Percentiles rank a stretch among this genome's conserved stretches.
These are phyloP conservation scores for Scalesia atractyloides DNA, from an alignment of 129 eudicot genomes.

Conservation along the genomic window DNA sequence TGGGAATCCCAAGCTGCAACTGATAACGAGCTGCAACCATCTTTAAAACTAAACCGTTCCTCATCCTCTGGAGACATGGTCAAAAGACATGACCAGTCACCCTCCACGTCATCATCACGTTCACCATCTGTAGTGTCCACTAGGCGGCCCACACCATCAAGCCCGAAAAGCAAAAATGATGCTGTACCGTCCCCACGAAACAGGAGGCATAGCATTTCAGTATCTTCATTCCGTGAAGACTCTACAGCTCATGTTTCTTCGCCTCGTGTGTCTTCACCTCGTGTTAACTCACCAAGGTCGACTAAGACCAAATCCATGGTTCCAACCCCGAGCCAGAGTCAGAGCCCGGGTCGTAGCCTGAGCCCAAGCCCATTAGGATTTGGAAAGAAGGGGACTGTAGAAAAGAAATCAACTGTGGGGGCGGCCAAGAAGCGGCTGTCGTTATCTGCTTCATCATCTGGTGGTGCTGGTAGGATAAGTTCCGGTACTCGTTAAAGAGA, in stretches of 20 bases:
- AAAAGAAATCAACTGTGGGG: slow-evolving; percentile 38
- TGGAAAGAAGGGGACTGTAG: slow-evolving; percentile 44
- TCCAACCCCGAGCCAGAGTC: slow-evolving; percentile 19
- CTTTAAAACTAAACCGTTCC: slow-evolving; percentile 22
- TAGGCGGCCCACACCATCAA: slow-evolving; percentile 41
- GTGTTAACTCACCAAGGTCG: slow-evolving; percentile 68
- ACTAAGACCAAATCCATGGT: slow-evolving; percentile 57
- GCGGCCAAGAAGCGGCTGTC: slow-evolving; percentile 76
- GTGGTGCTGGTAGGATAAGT: slow-evolving; percentile 29
- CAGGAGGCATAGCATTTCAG: slow-evolving; percentile 56
- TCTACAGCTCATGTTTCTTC: slow-evolving; percentile 36
- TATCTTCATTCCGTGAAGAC: slow-evolving; percentile 64
- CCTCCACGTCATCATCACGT: slow-evolving; percentile 59
- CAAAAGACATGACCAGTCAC: slow-evolving; percentile 48
- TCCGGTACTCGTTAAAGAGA: slow-evolving; percentile 30
- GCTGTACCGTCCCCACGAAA: slow-evolving; percentile 54
- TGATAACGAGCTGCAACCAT: slow-evolving; percentile 18
- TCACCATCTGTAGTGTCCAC: slow-evolving; percentile 37
- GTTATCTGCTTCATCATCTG: slow-evolving; percentile 52
- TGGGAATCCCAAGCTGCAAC: slow-evolving; percentile 33
- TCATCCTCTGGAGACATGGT: slow-evolving; percentile 40
- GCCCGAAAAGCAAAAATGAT: slow-evolving; percentile 59
- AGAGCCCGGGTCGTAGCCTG: slow-evolving; percentile 31
- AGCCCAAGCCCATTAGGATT: slow-evolving; percentile 59
- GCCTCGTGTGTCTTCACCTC: slow-evolving; percentile 41